Evolutionary conservation across 2,329 filamentous ascomycete species (phyloP), one percentile per base, ranked within the genome.

Genomic region (Aspergillus aculeatus): DNA sequence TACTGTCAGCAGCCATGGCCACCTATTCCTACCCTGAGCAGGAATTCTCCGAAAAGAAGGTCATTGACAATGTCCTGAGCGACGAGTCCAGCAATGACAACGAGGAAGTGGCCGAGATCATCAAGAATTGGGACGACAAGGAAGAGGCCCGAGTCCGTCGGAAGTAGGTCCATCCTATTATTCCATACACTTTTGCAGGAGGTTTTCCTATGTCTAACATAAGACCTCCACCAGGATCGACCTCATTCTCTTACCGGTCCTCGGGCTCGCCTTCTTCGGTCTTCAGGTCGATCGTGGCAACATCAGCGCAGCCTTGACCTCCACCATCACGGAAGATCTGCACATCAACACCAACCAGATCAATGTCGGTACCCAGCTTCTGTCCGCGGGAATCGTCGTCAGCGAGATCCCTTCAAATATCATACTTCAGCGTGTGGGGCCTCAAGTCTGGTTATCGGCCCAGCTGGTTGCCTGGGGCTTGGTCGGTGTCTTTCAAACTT

Each of bases 401-500:
- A 70, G 72, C 0, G 74, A 77, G 26, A 80, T 86, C n/a, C 75
- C 84, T 1, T 84, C 83, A 1, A 79, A 77, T 56, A 77, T 85
- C 60, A 82, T 86, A 70, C 71, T 83, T 38, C 76, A 79, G 38
- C 82, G 81, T 69, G 74, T 83, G 6, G 80, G 81, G 4, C 82
- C 83, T 0, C 79, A 79, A 21, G 77, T 77, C 47, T 85, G 83
- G 83, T 71, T 85, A 1, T 81, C 82, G 0, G 75, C 78, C 0
- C 83, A 86, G 65, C 69, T 85, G 21, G 81, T 84, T 62, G 75
- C 82, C 29, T 85, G 77, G 76, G 82, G 83, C 2, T 73, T 79
- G 12, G 82, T 86, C 44, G 81, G 78, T 16, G 83, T 81, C 0
- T 84, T 85, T 62, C 83, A 86, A 65, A 77, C 81, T 4, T 85